Percentiles rank a stretch among this genome's conserved stretches.
Conservation (phyloP, 768 basidiomycete species). For the Leucosporidium creatinivorum region DNA sequence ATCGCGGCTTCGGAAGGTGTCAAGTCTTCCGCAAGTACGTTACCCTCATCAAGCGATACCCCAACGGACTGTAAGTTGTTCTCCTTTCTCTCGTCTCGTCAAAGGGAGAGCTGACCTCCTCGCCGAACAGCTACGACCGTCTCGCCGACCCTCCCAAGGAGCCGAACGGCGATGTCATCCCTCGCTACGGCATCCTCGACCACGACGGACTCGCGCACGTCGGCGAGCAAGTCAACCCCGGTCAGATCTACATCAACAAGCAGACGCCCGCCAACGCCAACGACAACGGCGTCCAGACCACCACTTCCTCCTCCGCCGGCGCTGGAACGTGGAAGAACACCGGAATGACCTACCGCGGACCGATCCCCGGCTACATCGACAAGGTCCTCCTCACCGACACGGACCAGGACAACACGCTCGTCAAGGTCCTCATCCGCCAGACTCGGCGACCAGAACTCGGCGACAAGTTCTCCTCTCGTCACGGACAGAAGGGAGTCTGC, state of each 20-base stretch:
- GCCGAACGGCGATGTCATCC: conserved; percentile 67
- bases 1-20: conserved; percentile 94
- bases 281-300: conserved; percentile 45
- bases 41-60: conserved; percentile 88
- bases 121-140: conserved; percentile 66
- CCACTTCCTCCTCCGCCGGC: conserved; percentile 46
- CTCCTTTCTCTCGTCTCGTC: neutral
- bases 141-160: conserved; percentile 84
- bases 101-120: neutral
- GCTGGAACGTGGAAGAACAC: conserved; percentile 83
- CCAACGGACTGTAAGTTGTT: conserved; percentile 82
- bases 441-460: conserved; percentile 93
- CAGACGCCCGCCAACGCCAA: conserved; percentile 92
- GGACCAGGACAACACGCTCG: conserved; percentile 80
- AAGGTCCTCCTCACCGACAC: conserved; percentile 97
- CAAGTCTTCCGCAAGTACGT: conserved; percentile 95
- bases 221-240: conserved; percentile 85
- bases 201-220: conserved; percentile 88
- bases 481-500: conserved; percentile 98
- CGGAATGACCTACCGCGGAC: conserved; percentile 87
- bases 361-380: conserved; percentile 88
- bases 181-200: conserved; percentile 86
- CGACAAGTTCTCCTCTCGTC: conserved; percentile 96
- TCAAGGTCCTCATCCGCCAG: conserved; percentile 95
- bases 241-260: conserved; percentile 93